Evolutionary conservation across 2,329 filamentous ascomycete species (phyloP), one percentile per base, ranked within the genome.

Genomic region (Capronia americana): DNA sequence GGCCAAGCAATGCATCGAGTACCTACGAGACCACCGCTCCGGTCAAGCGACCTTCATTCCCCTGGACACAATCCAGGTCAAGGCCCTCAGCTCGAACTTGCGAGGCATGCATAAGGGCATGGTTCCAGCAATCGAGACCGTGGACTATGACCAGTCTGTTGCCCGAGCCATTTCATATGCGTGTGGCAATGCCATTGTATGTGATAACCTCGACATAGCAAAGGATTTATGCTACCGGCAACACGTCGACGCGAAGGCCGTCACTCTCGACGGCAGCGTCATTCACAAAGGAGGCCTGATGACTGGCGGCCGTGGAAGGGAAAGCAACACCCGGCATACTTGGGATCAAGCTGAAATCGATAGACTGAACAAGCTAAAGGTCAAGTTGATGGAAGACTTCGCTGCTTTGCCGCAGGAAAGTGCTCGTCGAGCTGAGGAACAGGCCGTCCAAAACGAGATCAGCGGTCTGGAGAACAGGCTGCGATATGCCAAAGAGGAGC

Each of bases 281-380:
- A 97, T 99, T 70, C 93, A 97, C 81, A 98, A 98, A 77, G 93
- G 92, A 54, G 95, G 95, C 75, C 85, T 96, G 61, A 98, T 99
- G 90, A 98, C 95, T 57, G 95, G 95, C 83, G 95, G 95, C 71
- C 90, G 93, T 68, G 90, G 92, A 32, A 87, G 88, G 55, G 92
- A 91, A 76, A 88, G 89, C 62, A 87, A 87, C 66, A 91, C 92
- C 70, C 90, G 92, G 65, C 87, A 91, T 60, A 50, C 30, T 11
- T 98, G 96, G 79, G 93, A 97, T 74, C 93, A 97, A 73, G 87
- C 90, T 7, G 93, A 97, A 72, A 88, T 97, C 32, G 92, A 96
- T 70, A 92, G 92, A 67, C 83, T 97, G n/a, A 86, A 90, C 73
- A 89, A 88, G 69, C 83, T 92, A 72, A 90, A 88, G 63, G 87